These are phyloP conservation scores for Rhodomyrtus tomentosa DNA, from an alignment of 345 rosid genomes.

Conservation along the genomic window DNA sequence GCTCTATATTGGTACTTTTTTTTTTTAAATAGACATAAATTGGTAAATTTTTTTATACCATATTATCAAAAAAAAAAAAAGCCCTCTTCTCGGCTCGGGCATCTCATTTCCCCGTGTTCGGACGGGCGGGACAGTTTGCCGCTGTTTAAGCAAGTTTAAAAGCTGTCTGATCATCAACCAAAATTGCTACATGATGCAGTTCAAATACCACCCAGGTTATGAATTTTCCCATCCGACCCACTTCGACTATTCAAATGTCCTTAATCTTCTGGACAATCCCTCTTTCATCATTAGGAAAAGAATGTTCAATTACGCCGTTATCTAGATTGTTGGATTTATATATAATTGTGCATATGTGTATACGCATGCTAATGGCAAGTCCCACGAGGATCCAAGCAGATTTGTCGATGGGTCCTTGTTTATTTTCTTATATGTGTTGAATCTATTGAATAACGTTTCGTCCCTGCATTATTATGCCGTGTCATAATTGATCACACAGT, in stretches of 20 bases:
- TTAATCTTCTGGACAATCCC: not conserved
- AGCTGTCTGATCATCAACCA: not conserved
- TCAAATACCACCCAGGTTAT: not conserved
- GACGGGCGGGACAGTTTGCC: not conserved
- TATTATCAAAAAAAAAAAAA: too few relatives aligned
- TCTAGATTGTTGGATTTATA: not conserved
- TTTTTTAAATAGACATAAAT: too few relatives aligned
- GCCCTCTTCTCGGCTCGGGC: too few relatives aligned
- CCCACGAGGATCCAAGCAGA: fast-evolving
- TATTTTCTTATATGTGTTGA: not conserved
- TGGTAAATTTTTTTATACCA: too few relatives aligned
- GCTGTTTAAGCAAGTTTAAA: not conserved
- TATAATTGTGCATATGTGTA: not conserved
- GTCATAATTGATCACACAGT: not conserved
- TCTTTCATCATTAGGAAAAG: not conserved
- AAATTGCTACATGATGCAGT: not conserved
- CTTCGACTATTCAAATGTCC: not conserved
- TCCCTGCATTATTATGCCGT: not conserved
- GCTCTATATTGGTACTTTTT: too few relatives aligned
- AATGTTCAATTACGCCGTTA: not conserved
- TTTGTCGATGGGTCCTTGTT: not conserved
- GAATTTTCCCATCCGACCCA: not conserved
- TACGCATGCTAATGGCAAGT: not conserved
- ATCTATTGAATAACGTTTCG: not conserved
- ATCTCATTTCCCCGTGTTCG: not conserved